A percentile compares a stretch with the other conserved stretches of the same genome.
Evolutionary conservation across 495 filamentous ascomycete species (phyloP).

Genomic region (Penicillium egyptiacum): DNA sequence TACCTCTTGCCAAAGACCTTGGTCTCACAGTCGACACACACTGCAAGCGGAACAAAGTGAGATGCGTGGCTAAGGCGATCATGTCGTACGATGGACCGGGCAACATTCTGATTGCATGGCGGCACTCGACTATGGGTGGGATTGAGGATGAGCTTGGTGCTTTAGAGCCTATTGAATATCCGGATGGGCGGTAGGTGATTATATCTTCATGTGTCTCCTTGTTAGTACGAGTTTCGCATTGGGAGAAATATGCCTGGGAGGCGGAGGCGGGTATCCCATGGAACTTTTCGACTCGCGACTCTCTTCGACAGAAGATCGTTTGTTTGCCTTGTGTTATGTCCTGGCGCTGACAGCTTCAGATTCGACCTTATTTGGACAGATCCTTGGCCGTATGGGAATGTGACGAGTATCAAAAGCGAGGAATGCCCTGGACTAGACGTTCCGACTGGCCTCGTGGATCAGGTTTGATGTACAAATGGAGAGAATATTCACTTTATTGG

Average conservation of each 20-base stretch:
- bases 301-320: not conserved
- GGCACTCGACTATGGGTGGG: constrained; percentile 25
- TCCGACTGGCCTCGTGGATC: constrained; percentile 14
- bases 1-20: constrained; percentile 49
- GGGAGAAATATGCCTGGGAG: not conserved
- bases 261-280: not conserved
- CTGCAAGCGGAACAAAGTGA: constrained; percentile 29
- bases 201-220: constrained; percentile 1
- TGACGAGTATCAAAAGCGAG: constrained; percentile 41
- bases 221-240: not conserved
- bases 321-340: not conserved
- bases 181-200: constrained; percentile 30
- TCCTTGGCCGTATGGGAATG: constrained; percentile 38
- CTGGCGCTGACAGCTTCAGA: constrained; percentile 21
- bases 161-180: constrained; percentile 24
- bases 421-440: constrained; percentile 46
- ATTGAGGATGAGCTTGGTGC: constrained; percentile 26
- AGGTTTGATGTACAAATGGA: constrained; percentile 13
- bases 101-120: constrained; percentile 38
- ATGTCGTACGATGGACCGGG: constrained; percentile 24
- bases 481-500: not conserved
- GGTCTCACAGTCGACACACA: constrained; percentile 46
- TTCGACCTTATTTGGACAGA: constrained; percentile 54
- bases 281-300: not conserved
- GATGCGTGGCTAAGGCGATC: constrained; percentile 28